phyloP scores from a whole-genome alignment of 306 rosid genomes.

The Echinosophora koreensis region DNA sequence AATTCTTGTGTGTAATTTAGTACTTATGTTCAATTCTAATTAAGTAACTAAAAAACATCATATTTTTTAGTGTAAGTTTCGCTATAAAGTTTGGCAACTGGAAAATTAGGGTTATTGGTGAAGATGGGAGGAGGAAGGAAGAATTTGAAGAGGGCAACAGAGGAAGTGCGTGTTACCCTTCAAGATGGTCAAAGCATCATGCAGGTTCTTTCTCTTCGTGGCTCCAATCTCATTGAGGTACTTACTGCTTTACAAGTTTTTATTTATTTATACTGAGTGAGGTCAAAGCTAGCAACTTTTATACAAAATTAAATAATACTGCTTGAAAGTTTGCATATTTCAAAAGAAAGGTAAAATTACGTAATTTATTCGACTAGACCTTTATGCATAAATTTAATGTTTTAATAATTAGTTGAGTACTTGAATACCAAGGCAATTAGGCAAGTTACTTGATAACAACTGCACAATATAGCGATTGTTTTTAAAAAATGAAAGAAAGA shows the following conservation, averaged over 20 bases:
- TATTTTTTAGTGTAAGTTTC: no score
- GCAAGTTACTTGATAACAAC: not conserved
- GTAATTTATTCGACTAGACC: not conserved
- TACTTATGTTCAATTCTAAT: no score
- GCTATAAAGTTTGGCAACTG: not conserved
- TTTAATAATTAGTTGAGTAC: not conserved
- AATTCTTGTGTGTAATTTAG: no score
- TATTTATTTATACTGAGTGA: not conserved
- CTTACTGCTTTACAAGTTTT: not conserved
- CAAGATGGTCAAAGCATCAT: slow-evolving; percentile 67
- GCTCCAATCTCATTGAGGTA: slow-evolving; percentile 88
- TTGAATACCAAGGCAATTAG: not conserved
- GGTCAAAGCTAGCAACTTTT: not conserved
- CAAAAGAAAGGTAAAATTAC: not conserved
- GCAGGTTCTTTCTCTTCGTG: slow-evolving; percentile 85
- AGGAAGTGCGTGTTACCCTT: slow-evolving; percentile 59
- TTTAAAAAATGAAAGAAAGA: not conserved
- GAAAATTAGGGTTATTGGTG: slow-evolving; percentile 23
- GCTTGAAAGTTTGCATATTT: not conserved
- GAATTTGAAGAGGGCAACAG: slow-evolving; percentile 79
- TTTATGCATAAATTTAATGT: not conserved
- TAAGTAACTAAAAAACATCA: no score
- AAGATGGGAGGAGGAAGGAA: slow-evolving; percentile 91
- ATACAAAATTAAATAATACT: not conserved
- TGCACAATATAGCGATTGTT: not conserved